Conservation (phyloP, 495 filamentous ascomycete genomes). For the Penicillium roqueforti region DNA sequence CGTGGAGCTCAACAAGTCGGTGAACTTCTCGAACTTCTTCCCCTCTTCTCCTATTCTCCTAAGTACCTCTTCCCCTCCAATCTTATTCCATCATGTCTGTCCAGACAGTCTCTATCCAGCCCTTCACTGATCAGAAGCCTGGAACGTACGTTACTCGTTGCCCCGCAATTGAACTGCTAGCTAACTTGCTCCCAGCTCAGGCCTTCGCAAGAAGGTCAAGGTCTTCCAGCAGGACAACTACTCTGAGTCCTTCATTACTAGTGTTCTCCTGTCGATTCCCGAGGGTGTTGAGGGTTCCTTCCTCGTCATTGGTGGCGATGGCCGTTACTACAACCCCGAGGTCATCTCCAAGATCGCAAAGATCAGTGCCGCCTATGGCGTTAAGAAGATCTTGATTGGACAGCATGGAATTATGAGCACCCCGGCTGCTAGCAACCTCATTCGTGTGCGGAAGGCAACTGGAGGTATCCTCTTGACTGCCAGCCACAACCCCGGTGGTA, state of each 20-base stretch:
- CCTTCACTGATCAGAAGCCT: slow-evolving; percentile 94
- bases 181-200: slow-evolving; percentile 61
- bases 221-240: slow-evolving; percentile 95
- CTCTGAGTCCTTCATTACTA: slow-evolving; percentile 90
- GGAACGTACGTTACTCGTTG: slow-evolving; percentile 75
- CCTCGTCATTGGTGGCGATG: slow-evolving; percentile 97
- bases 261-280: slow-evolving; percentile 91
- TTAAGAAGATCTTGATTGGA: slow-evolving; percentile 96
- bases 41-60: slow-evolving; percentile 6
- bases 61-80: slow-evolving; percentile 9
- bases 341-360: slow-evolving; percentile 95
- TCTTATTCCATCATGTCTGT: slow-evolving; percentile 12
- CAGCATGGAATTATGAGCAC: slow-evolving; percentile 96
- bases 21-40: slow-evolving; percentile 15
- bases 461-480: slow-evolving; percentile 96
- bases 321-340: slow-evolving; percentile 94
- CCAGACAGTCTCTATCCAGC: slow-evolving; percentile 64
- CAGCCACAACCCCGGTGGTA: slow-evolving; percentile 97
- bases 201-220: slow-evolving; percentile 96
- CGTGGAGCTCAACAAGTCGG: slow-evolving; percentile 22
- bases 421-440: slow-evolving; percentile 91
- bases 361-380: slow-evolving; percentile 93
- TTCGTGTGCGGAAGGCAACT: slow-evolving; percentile 87
- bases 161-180: slow-evolving; percentile 8
- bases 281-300: slow-evolving; percentile 84